Evolutionary conservation across 2,329 filamentous ascomycete species (phyloP).

Genomic region (Fusarium pseudocircinatum): DNA sequence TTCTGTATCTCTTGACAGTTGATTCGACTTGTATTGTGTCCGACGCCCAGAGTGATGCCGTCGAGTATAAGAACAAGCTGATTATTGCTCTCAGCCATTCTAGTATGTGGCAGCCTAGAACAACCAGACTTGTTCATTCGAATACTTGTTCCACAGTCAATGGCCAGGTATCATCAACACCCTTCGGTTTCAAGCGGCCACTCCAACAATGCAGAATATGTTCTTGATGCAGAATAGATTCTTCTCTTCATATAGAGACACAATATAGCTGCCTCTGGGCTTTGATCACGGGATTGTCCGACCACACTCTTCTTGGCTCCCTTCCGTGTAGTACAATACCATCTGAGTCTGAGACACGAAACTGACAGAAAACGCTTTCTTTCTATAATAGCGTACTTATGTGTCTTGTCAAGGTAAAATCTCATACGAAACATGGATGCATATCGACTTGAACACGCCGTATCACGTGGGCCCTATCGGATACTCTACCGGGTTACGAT

Average conservation of each 20-base stretch:
- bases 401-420: neutral
- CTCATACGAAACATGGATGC: neutral
- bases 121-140: neutral
- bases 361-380: neutral
- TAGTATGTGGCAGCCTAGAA: neutral
- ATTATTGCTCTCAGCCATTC: neutral
- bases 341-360: conserved; percentile 19
- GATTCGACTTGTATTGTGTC: neutral
- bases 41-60: neutral
- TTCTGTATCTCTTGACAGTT: neutral
- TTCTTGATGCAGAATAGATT: no score
- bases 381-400: no score
- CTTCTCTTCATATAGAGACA: neutral
- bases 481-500: conserved; percentile 4
- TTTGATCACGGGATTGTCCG: conserved; percentile 26
- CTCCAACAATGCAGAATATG: neutral
- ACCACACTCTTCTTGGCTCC: conserved; percentile 9
- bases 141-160: neutral
- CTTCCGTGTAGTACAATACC: conserved; percentile 15
- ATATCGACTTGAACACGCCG: neutral
- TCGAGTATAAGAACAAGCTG: neutral
- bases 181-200: neutral
- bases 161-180: neutral
- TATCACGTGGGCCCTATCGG: conserved; percentile 44
- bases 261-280: neutral